Evolutionary conservation across 139 green algal species (phyloP).

Genomic region (Pleodorina starrii): DNA sequence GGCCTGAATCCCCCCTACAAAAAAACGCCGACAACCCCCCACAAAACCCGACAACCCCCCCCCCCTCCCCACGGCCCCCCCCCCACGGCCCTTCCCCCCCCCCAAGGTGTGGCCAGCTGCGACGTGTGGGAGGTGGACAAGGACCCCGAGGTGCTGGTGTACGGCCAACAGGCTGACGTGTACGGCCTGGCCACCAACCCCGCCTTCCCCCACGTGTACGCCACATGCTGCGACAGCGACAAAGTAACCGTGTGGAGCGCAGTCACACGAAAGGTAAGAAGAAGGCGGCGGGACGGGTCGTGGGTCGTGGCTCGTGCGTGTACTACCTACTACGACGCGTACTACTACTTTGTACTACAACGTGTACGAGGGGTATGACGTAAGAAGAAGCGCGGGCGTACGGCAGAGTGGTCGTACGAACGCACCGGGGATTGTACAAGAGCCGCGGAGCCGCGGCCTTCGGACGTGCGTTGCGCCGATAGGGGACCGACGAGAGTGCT

Average conservation of each 20-base stretch:
- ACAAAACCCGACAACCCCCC: not conserved
- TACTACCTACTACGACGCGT: too few species aligned
- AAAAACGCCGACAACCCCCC: too few species aligned
- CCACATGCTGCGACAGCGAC: constrained; percentile 63
- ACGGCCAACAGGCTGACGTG: constrained; percentile 64
- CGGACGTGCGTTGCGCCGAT: too few species aligned
- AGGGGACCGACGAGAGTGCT: too few species aligned
- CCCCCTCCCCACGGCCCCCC: not conserved
- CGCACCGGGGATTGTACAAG: too few species aligned
- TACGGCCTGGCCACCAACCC: constrained; percentile 73
- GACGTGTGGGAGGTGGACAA: constrained; percentile 75
- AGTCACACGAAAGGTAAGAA: constrained; percentile 62
- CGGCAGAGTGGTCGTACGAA: too few species aligned
- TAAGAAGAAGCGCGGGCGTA: too few species aligned
- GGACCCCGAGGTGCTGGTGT: constrained; percentile 63
- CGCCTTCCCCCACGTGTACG: constrained; percentile 74
- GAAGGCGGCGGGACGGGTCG: too few species aligned
- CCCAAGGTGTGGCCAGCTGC: constrained; percentile 53
- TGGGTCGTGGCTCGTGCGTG: too few species aligned
- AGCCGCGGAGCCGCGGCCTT: too few species aligned
- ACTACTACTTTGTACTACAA: too few species aligned
- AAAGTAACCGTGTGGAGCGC: constrained; percentile 69
- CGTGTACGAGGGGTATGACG: too few species aligned
- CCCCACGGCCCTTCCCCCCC: not conserved
- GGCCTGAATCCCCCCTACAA: not conserved